These are phyloP conservation scores for Ustilago crameri DNA, from an alignment of 1,284 basidiomycete genomes.

Conservation along the genomic window DNA sequence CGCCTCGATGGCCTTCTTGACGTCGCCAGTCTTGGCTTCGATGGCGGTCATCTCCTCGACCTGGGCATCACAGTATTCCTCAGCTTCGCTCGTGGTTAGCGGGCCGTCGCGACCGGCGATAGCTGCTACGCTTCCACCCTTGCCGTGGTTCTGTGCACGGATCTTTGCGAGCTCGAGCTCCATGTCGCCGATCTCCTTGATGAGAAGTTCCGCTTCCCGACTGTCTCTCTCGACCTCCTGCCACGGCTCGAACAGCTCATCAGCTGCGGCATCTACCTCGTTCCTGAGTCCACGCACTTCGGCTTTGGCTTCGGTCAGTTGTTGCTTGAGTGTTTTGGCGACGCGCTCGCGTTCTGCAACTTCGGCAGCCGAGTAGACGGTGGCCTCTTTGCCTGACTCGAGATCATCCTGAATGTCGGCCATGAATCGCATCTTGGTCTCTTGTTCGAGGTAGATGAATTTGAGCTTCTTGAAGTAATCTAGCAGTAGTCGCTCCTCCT, in stretches of 20 bases:
- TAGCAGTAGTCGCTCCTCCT: conserved; percentile 56
- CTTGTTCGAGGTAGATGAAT: conserved; percentile 64
- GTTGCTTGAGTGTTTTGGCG: conserved; percentile 56
- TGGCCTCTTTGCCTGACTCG: conserved; percentile 60
- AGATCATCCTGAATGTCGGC: conserved; percentile 60
- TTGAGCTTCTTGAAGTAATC: conserved; percentile 65
- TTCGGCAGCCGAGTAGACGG: conserved; percentile 57
- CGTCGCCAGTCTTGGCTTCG: conserved; percentile 51
- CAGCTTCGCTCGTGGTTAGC: conserved; percentile 55
- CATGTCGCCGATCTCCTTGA: conserved; percentile 60
- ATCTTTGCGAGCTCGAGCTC: conserved; percentile 61
- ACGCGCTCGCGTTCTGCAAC: conserved; percentile 55
- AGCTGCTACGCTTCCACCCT: conserved; percentile 40
- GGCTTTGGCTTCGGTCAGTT: conserved; percentile 59
- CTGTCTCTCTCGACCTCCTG: conserved; percentile 37
- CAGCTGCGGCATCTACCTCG: conserved; percentile 53
- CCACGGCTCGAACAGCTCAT: conserved; percentile 51
- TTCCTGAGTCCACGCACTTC: conserved; percentile 51
- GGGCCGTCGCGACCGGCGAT: conserved; percentile 53
- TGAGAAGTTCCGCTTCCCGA: conserved; percentile 48
- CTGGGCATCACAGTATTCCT: conserved; percentile 53
- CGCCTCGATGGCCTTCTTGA: conserved; percentile 47
- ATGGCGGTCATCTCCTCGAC: conserved; percentile 56
- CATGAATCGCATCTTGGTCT: conserved; percentile 64
- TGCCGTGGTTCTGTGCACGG: conserved; percentile 49